Evolutionary conservation across 768 basidiomycete genomes (phyloP).

Genomic region (Agrocybe praecox): DNA sequence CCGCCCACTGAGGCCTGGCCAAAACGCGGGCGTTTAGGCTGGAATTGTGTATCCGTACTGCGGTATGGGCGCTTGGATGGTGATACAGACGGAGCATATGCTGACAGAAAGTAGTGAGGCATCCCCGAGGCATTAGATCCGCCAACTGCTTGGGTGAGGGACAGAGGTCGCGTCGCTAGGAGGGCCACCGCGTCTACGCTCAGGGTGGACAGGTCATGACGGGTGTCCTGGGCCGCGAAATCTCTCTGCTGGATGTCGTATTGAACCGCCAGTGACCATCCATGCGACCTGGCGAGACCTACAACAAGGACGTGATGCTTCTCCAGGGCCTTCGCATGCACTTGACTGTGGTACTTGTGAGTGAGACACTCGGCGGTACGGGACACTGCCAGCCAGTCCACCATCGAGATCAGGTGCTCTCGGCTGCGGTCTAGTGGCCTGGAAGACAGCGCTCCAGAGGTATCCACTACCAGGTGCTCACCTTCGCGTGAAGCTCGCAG

Average conservation of each 20-base stretch:
- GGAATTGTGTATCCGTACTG: background rate
- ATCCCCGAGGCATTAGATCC: no score
- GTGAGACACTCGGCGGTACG: slow-evolving; percentile 8
- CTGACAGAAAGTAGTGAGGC: no score
- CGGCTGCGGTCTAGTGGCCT: no score
- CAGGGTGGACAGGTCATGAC: slow-evolving; percentile 18
- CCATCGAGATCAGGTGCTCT: no score
- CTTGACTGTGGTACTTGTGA: slow-evolving; percentile 12
- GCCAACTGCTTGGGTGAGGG: background rate
- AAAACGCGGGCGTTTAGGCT: background rate
- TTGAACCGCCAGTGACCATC: slow-evolving; percentile 16
- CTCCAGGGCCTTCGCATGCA: slow-evolving; percentile 7
- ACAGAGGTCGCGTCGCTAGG: background rate
- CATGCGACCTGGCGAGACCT: background rate
- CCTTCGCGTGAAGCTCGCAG: no score
- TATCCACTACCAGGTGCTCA: no score
- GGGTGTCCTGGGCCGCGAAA: slow-evolving; percentile 6
- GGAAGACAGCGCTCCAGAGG: no score
- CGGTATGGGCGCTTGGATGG: no score
- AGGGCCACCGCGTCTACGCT: slow-evolving; percentile 3
- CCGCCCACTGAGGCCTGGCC: background rate
- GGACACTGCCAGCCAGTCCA: slow-evolving; percentile 12
- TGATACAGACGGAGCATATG: no score
- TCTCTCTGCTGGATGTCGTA: slow-evolving; percentile 26
- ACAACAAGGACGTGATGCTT: slow-evolving; percentile 12